phyloP scores from a whole-genome alignment of 192 early-diverging fungal genomes.

The Phlyctochytrium arcticum region DNA sequence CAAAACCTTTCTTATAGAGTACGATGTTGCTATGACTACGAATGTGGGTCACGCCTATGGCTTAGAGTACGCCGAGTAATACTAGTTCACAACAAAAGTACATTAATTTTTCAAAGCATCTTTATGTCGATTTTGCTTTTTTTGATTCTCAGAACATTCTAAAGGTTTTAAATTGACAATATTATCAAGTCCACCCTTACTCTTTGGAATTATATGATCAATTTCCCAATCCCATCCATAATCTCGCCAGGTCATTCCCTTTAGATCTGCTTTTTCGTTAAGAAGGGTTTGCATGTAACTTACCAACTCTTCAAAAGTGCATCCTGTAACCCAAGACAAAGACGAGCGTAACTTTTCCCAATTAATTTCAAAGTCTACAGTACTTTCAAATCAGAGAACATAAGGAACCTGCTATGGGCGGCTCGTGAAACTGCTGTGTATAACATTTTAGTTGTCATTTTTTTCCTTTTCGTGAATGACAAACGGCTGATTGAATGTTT shows the following conservation, averaged over 20 bases:
- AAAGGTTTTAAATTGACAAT: conserved; percentile 5
- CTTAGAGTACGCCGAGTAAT: too few relatives aligned
- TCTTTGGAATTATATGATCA: background rate
- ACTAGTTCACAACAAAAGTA: background rate
- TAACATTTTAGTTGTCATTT: conserved; percentile 6
- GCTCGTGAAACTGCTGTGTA: conserved; percentile 12
- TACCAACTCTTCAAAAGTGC: conserved; percentile 11
- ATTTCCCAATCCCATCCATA: conserved; percentile 10
- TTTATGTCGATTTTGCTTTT: background rate
- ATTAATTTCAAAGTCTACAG: background rate
- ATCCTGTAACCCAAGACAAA: conserved; percentile 3
- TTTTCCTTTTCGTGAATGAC: conserved; percentile 13
- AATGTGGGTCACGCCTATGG: too few relatives aligned
- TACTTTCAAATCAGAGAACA: conserved; percentile 5
- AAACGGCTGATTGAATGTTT: conserved; percentile 11
- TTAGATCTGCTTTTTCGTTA: background rate
- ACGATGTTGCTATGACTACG: too few relatives aligned
- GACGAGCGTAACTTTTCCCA: background rate
- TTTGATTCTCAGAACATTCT: background rate
- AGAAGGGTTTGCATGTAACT: background rate
- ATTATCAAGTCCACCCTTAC: background rate
- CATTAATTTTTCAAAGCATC: background rate
- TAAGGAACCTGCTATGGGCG: conserved; percentile 2
- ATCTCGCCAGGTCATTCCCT: conserved; percentile 1
- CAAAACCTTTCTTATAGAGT: too few relatives aligned